Evolutionary conservation across 1,284 basidiomycete species (phyloP).

Genomic region (Leccinum pachyderme): DNA sequence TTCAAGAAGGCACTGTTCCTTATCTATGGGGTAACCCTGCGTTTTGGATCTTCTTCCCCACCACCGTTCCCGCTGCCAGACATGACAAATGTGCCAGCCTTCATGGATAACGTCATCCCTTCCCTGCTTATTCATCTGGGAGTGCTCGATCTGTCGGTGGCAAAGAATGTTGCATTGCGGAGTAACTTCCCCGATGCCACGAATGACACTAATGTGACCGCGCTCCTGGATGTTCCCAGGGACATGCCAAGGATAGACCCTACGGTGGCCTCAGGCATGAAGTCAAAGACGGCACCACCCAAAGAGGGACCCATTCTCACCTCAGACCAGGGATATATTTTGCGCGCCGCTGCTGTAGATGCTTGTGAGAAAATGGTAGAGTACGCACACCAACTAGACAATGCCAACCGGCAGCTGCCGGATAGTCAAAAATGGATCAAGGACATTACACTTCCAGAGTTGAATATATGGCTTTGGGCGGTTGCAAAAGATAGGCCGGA

Average conservation of each 20-base stretch:
- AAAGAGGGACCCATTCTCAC: slow-evolving; percentile 66
- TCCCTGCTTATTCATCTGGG: slow-evolving; percentile 78
- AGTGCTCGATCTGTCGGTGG: slow-evolving; percentile 61
- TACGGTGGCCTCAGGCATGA: slow-evolving; percentile 11
- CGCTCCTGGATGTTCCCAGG: slow-evolving; percentile 38
- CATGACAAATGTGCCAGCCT: slow-evolving; percentile 65
- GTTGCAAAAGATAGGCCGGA: slow-evolving; percentile 72
- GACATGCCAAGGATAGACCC: slow-evolving; percentile 14
- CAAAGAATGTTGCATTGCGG: slow-evolving; percentile 39
- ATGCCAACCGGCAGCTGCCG: slow-evolving; percentile 29
- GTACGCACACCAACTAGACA: slow-evolving; percentile 46
- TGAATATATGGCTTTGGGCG: slow-evolving; percentile 77
- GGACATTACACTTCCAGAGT: slow-evolving; percentile 53
- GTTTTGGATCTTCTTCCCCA: slow-evolving; percentile 53
- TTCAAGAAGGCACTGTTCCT: slow-evolving; percentile 90
- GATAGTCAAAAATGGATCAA: slow-evolving; percentile 49
- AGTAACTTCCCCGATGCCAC: slow-evolving; percentile 46
- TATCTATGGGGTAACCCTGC: slow-evolving; percentile 63
- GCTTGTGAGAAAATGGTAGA: slow-evolving; percentile 69
- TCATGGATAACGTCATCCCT: slow-evolving; percentile 85
- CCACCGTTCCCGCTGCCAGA: slow-evolving; percentile 61
- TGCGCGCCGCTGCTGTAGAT: slow-evolving; percentile 78
- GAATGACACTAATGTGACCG: slow-evolving; percentile 36
- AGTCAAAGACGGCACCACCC: slow-evolving; percentile 31
- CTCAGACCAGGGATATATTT: slow-evolving; percentile 61